These are phyloP conservation scores for Cornus kousa DNA, from an alignment of 148 eudicot genomes.

Conservation along the genomic window DNA sequence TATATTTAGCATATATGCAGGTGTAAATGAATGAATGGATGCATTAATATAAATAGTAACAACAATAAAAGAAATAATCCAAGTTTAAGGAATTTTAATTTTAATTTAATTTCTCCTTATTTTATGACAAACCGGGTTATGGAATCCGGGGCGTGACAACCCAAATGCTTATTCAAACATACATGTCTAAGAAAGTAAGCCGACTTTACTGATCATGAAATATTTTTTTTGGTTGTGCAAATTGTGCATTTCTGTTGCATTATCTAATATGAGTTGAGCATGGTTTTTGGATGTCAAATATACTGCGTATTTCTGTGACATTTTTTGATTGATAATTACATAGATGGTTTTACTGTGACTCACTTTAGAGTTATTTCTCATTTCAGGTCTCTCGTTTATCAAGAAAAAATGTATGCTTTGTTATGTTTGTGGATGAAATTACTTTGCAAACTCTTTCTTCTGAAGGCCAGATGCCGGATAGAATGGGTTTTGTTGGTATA, in stretches of 20 bases:
- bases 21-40: too few relatives aligned
- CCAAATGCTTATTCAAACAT: not conserved
- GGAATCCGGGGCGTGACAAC: too few relatives aligned
- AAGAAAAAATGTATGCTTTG: slow-evolving; percentile 96
- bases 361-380: slow-evolving; percentile 9
- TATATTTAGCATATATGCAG: too few relatives aligned
- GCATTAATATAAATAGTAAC: too few relatives aligned
- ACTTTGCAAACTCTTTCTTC: slow-evolving; percentile 73
- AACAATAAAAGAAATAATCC: too few relatives aligned
- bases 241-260: not conserved
- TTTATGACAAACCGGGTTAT: too few relatives aligned
- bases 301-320: not conserved
- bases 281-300: not conserved
- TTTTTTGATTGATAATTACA: not conserved
- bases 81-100: too few relatives aligned
- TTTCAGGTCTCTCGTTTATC: slow-evolving; percentile 84
- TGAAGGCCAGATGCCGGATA: slow-evolving; percentile 89
- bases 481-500: slow-evolving; percentile 84
- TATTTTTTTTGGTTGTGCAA: not conserved
- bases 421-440: slow-evolving; percentile 89
- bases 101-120: too few relatives aligned
- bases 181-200: not conserved
- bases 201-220: not conserved
- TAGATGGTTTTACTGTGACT: not conserved
- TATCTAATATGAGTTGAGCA: not conserved